These are phyloP conservation scores for Rubus idaeus DNA, from an alignment of 306 rosid species.

Conservation along the genomic window DNA sequence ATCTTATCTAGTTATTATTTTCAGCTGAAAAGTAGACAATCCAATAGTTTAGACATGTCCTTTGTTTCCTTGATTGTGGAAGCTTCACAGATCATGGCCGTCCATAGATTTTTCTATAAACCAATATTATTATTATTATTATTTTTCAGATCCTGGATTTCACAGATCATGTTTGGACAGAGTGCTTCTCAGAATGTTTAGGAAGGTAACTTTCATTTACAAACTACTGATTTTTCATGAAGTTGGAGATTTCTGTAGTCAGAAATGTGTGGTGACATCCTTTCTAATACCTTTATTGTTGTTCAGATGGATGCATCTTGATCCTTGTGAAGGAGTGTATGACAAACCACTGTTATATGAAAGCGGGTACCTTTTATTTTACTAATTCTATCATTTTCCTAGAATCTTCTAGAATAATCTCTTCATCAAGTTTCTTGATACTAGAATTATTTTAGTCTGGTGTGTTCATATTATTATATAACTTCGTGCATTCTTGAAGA, in stretches of 20 bases:
- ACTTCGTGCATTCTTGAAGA: constrained; percentile 38
- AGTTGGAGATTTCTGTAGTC: neutral
- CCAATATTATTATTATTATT: neutral
- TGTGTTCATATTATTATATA: neutral
- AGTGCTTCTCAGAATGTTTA: constrained; percentile 71
- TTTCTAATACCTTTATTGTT: constrained; percentile 32
- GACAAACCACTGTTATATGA: constrained; percentile 91
- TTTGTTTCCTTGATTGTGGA: neutral
- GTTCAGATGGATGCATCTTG: constrained; percentile 97
- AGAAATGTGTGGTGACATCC: neutral
- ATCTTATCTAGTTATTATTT: neutral
- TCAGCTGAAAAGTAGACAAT: neutral
- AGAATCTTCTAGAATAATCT: constrained; percentile 6
- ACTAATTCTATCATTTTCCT: constrained; percentile 13
- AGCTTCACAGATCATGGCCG: neutral
- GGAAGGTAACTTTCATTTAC: constrained; percentile 59
- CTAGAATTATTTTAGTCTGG: constrained; percentile 17
- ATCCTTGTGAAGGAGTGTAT: constrained; percentile 84
- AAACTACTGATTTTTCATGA: constrained; percentile 10
- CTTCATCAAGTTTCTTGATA: constrained; percentile 24
- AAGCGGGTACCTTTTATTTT: constrained; percentile 60
- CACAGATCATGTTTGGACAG: constrained; percentile 95
- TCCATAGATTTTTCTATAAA: constrained; percentile 2
- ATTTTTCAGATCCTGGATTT: constrained; percentile 65
- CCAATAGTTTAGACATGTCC: neutral